Evolutionary conservation across 164 flowering plant genomes (phyloP).

Genomic region (Liriodendron chinense): DNA sequence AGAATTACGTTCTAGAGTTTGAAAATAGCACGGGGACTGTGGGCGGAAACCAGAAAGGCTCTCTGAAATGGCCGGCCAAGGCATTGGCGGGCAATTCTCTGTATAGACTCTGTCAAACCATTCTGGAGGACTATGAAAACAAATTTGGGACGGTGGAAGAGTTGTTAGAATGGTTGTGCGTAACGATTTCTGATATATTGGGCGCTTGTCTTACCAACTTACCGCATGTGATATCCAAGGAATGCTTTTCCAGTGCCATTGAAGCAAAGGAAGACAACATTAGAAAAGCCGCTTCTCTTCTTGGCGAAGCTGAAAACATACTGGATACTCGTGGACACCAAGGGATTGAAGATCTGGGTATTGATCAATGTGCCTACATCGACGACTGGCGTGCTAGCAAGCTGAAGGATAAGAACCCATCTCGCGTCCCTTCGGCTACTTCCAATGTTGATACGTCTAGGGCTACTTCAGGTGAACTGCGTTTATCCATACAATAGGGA

Average conservation of each 20-base stretch:
- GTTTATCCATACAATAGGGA: background rate
- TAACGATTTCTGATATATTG: background rate
- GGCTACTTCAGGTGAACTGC: background rate
- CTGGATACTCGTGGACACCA: background rate
- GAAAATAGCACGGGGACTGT: no score
- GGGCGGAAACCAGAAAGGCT: background rate
- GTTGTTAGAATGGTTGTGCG: background rate
- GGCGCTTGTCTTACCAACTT: slow-evolving; percentile 5
- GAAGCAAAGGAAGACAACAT: background rate
- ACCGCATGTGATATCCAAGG: background rate
- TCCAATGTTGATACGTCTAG: background rate
- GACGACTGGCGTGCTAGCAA: background rate
- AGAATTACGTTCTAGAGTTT: background rate
- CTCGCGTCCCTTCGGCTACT: background rate
- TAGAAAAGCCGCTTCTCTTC: background rate
- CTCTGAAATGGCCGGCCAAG: background rate
- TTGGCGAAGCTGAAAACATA: background rate
- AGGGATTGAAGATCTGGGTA: background rate
- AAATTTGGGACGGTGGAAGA: background rate
- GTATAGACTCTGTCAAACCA: background rate
- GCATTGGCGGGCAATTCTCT: background rate
- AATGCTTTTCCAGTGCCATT: background rate
- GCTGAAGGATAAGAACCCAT: background rate
- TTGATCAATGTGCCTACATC: background rate
- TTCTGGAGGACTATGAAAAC: background rate